phyloP scores from a whole-genome alignment of 768 basidiomycete species.

The Agaricus sinodeliciosus region DNA sequence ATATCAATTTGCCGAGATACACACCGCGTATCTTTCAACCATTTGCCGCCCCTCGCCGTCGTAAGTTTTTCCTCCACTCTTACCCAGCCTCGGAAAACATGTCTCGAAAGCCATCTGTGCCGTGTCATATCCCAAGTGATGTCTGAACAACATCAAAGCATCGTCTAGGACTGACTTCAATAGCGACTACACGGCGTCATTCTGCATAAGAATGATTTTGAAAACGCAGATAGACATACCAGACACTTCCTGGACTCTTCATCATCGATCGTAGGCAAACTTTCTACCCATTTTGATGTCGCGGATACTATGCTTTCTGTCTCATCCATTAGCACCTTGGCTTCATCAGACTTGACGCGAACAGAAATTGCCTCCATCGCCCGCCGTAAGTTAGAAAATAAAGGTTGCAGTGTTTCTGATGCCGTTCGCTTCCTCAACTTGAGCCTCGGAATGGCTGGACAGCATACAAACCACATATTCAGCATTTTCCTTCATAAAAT shows the following conservation, averaged over 20 bases:
- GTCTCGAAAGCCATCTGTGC: conserved; percentile 40
- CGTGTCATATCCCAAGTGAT: conserved; percentile 32
- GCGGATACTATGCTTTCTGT: conserved; percentile 22
- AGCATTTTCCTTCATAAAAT: neutral
- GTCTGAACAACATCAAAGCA: conserved; percentile 17
- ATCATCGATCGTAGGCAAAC: conserved; percentile 10
- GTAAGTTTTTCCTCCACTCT: neutral
- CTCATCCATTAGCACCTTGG: conserved; percentile 23
- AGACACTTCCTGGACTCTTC: conserved; percentile 22
- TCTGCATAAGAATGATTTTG: neutral
- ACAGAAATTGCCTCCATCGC: conserved; percentile 21
- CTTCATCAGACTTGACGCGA: conserved; percentile 22
- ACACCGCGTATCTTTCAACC: conserved; percentile 15
- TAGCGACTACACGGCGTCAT: conserved; percentile 11
- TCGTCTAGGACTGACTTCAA: conserved; percentile 17
- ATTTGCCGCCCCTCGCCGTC: neutral
- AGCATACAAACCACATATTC: neutral
- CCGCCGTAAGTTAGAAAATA: conserved; percentile 31
- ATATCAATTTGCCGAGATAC: conserved; percentile 14
- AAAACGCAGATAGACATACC: conserved; percentile 18
- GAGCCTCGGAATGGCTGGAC: conserved; percentile 38
- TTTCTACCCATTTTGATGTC: conserved; percentile 24
- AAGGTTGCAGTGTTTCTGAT: conserved; percentile 33
- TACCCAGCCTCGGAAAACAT: conserved; percentile 35
- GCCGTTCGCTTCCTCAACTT: conserved; percentile 35